A percentile compares a stretch with the other conserved stretches of the same genome.
Evolutionary conservation across 129 eudicot species (phyloP).

Genomic region (Apium graveolens): DNA sequence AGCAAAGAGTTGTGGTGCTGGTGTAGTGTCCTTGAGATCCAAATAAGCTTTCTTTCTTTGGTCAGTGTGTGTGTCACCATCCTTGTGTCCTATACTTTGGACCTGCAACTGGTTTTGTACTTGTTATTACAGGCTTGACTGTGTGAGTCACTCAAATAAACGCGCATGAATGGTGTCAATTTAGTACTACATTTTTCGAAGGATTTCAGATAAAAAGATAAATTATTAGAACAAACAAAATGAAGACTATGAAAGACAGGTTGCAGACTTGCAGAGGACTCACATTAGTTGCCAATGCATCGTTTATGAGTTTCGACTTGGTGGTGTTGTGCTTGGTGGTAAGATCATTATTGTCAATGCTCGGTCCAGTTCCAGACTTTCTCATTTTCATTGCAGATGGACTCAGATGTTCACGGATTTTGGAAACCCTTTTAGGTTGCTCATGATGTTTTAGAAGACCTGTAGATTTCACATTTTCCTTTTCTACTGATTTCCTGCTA

Average conservation of each 20-base stretch:
- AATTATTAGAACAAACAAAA: neutral
- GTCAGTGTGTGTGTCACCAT: constrained; percentile 20
- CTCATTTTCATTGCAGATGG: constrained; percentile 2
- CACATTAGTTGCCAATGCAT: constrained; percentile 21
- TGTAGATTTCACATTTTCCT: constrained; percentile 32
- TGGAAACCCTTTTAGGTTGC: constrained; percentile 9
- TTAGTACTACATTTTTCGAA: neutral
- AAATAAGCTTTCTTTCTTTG: neutral
- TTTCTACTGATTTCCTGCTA: constrained; percentile 31
- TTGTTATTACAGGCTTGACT: constrained; percentile 8
- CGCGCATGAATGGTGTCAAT: neutral
- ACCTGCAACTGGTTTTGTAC: constrained; percentile 28
- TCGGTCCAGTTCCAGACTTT: constrained; percentile 19
- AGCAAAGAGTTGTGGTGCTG: constrained; percentile 18
- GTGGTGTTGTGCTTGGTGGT: constrained; percentile 19
- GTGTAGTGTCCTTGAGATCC: constrained; percentile 1
- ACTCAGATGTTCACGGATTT: constrained; percentile 25
- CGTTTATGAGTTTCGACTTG: constrained; percentile 17
- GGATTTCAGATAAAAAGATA: neutral
- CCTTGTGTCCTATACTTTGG: constrained; percentile 3
- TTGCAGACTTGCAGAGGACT: constrained; percentile 27
- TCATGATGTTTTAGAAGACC: neutral
- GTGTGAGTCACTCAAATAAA: neutral
- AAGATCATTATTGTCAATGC: neutral
- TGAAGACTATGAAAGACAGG: constrained; percentile 1